Conservation (phyloP, 176 grass and related monocot species). For the Triticum timopheevii region DNA sequence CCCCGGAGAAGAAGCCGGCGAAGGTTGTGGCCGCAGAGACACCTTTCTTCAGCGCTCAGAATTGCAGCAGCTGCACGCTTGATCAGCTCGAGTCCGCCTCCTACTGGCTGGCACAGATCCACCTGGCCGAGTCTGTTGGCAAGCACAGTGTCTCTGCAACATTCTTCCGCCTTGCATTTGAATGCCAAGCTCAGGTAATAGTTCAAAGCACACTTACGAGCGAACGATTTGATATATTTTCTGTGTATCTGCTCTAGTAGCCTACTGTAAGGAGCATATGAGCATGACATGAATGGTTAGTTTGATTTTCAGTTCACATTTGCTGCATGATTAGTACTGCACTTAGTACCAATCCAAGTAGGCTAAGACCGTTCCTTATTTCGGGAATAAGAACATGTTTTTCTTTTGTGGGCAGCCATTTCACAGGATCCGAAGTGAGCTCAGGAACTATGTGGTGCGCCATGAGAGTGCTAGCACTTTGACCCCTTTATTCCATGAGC, state of each 20-base stretch:
- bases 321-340: not conserved
- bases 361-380: not conserved
- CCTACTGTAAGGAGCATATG: not conserved
- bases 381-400: not conserved
- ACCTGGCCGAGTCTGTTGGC: conserved; percentile 68
- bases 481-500: conserved; percentile 52
- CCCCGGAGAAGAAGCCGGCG: not conserved
- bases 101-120: conserved; percentile 78
- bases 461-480: conserved; percentile 39
- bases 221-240: no score
- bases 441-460: conserved; percentile 59
- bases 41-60: conserved; percentile 62
- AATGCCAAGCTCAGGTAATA: conserved; percentile 77
- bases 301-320: not conserved
- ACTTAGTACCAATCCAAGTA: not conserved
- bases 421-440: conserved; percentile 60
- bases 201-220: not conserved
- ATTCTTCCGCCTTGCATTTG: conserved; percentile 72
- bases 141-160: conserved; percentile 61
- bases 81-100: conserved; percentile 55
- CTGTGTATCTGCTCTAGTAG: not conserved
- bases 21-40: conserved; percentile 32
- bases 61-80: conserved; percentile 51
- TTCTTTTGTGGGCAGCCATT: conserved; percentile 54
- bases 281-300: not conserved